A percentile compares a stretch with the other conserved stretches of the same genome.
Conservation (phyloP, 2,329 filamentous ascomycete genomes). For the Dothideomycetes sp. region DNA sequence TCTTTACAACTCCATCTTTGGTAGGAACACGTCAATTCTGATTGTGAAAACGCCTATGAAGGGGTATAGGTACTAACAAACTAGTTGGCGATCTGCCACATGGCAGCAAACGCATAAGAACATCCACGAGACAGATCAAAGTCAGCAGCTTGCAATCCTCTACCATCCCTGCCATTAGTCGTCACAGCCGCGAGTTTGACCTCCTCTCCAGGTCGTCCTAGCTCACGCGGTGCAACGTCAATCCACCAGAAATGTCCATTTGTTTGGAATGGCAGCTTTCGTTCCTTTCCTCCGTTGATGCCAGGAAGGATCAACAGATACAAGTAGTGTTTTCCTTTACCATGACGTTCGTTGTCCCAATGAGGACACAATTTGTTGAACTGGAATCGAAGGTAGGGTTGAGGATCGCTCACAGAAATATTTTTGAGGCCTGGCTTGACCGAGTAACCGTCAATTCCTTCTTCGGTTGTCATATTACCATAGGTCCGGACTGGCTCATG, state of each 20-base stretch:
- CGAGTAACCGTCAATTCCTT: conserved; percentile 46
- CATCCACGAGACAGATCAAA: conserved; percentile 36
- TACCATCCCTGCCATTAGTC: conserved; percentile 38
- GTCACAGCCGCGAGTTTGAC: conserved; percentile 56
- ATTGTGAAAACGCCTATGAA: too few species aligned
- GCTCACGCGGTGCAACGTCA: conserved; percentile 55
- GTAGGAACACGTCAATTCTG: too few species aligned
- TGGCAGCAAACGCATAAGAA: conserved; percentile 40
- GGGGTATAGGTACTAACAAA: conserved; percentile 21
- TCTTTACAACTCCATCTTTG: too few species aligned
- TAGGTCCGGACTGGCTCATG: conserved; percentile 40
- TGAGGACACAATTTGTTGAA: conserved; percentile 74
- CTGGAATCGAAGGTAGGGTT: conserved; percentile 54
- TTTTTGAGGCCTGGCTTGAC: conserved; percentile 47
- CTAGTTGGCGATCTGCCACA: conserved; percentile 50
- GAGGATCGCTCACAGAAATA: conserved; percentile 12
- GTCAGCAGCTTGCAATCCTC: conserved; percentile 43
- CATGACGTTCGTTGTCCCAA: conserved; percentile 65
- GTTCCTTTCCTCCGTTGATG: conserved; percentile 56
- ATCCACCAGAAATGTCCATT: conserved; percentile 78
- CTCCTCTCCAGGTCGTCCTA: conserved; percentile 61
- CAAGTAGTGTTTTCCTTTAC: conserved; percentile 55
- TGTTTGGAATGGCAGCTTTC: conserved; percentile 58
- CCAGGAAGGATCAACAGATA: conserved; percentile 62
- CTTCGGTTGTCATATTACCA: conserved; percentile 35